Conservation (phyloP, 208 protist species). For the Leishmania amazonensis region DNA sequence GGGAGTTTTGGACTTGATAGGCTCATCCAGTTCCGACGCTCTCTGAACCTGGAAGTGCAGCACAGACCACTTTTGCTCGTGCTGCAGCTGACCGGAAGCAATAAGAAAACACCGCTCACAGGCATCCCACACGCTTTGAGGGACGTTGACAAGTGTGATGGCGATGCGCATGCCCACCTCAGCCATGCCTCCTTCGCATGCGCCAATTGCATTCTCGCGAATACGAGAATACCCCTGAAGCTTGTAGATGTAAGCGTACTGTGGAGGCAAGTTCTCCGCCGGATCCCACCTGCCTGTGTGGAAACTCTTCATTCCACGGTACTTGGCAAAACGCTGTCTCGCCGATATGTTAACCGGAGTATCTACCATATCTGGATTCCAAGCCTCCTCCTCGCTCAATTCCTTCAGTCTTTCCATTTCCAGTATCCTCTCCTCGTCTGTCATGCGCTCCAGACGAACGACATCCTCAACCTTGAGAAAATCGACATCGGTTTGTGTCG, state of each 20-base stretch:
- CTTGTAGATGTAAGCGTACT: conserved; percentile 92
- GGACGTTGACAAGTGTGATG: conserved; percentile 72
- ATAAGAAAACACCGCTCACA: conserved; percentile 54
- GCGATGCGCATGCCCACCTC: conserved; percentile 61
- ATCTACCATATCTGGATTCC: conserved; percentile 88
- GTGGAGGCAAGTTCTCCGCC: conserved; percentile 78
- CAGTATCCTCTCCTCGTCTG: conserved; percentile 68
- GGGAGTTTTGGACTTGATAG: conserved; percentile 89
- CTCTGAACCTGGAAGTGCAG: conserved; percentile 86
- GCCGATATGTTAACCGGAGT: conserved; percentile 87
- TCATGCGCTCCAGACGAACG: conserved; percentile 83
- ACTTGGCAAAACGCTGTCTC: conserved; percentile 87
- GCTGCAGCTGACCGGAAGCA: conserved; percentile 84
- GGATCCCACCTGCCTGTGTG: conserved; percentile 84
- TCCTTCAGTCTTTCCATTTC: conserved; percentile 80
- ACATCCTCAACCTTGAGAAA: conserved; percentile 86
- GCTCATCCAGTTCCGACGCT: conserved; percentile 69
- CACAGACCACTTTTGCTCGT: conserved; percentile 93
- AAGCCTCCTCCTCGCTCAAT: conserved; percentile 81
- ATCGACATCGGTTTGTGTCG: conserved; percentile 80
- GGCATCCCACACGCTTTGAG: conserved; percentile 46
- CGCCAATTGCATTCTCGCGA: conserved; percentile 61
- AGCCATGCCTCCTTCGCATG: conserved; percentile 56
- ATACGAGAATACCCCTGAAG: conserved; percentile 84
- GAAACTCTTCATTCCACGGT: conserved; percentile 89